Evolutionary conservation across 768 basidiomycete genomes (phyloP).

Genomic region (Postia placenta): DNA sequence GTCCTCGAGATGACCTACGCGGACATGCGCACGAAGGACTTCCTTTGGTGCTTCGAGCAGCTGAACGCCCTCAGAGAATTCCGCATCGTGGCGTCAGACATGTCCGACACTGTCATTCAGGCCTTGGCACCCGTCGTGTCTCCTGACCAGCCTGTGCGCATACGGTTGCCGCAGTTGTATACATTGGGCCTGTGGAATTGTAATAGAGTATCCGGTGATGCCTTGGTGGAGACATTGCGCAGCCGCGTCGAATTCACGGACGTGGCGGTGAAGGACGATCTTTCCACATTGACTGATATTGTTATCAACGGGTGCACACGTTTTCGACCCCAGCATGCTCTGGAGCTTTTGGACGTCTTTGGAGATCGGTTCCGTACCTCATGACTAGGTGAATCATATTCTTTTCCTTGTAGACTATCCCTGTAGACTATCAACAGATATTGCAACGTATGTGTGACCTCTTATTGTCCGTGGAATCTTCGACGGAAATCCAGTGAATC

Average conservation of each 20-base stretch:
- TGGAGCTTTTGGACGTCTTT: constrained; percentile 18
- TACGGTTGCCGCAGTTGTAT: constrained; percentile 52
- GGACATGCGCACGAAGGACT: constrained; percentile 82
- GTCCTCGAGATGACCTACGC: constrained; percentile 75
- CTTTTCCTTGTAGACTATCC: no score
- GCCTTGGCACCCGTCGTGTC: constrained; percentile 42
- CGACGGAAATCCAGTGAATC: no score
- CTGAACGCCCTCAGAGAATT: constrained; percentile 53
- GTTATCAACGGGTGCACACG: constrained; percentile 24
- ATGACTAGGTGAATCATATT: no score
- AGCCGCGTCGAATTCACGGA: constrained; percentile 40
- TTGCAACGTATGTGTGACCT: no score
- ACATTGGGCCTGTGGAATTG: constrained; percentile 54
- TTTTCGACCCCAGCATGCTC: constrained; percentile 19
- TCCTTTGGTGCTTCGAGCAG: constrained; percentile 57
- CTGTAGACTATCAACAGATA: no score
- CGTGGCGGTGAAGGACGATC: constrained; percentile 12
- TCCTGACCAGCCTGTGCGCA: constrained; percentile 14
- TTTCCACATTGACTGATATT: constrained; percentile 22
- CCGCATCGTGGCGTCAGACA: constrained; percentile 72
- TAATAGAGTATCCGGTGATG: constrained; percentile 54
- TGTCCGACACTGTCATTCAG: constrained; percentile 66
- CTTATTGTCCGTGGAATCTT: no score
- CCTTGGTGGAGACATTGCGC: constrained; percentile 46
- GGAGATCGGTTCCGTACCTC: constrained; percentile 17